phyloP scores from a whole-genome alignment of 331 rosid genomes.

The Pyracantha coccinea region DNA sequence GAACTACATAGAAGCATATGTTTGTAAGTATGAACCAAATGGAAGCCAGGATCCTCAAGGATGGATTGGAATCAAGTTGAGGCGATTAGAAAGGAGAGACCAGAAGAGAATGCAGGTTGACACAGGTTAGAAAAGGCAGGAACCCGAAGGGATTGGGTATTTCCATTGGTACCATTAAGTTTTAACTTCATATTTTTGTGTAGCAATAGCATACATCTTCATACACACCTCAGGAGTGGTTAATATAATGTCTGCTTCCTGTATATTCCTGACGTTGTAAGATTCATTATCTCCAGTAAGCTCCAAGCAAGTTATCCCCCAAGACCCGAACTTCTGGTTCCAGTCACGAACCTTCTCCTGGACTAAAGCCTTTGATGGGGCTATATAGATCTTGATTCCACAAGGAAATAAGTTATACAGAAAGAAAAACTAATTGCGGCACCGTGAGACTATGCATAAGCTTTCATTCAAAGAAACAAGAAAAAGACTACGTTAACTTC shows the following conservation, averaged over 20 bases:
- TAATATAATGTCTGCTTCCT: slow-evolving; percentile 84
- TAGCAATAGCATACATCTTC: not conserved
- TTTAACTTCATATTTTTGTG: not conserved
- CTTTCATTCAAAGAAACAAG: not conserved
- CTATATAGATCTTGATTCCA: slow-evolving; percentile 65
- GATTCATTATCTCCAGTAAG: slow-evolving; percentile 86
- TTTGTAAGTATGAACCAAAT: not conserved
- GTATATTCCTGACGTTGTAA: slow-evolving; percentile 61
- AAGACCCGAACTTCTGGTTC: slow-evolving; percentile 71
- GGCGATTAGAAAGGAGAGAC: not conserved
- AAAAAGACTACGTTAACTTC: slow-evolving; percentile 4
- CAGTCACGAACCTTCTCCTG: slow-evolving; percentile 96
- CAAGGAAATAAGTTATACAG: slow-evolving; percentile 17
- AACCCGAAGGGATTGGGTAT: not conserved
- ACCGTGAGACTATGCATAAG: not conserved
- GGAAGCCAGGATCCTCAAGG: not conserved
- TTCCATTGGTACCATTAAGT: not conserved
- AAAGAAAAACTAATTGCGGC: slow-evolving; percentile 13
- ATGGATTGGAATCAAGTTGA: not conserved
- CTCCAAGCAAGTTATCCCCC: slow-evolving; percentile 82
- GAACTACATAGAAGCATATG: not conserved
- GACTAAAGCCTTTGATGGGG: slow-evolving; percentile 96
- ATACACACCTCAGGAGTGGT: slow-evolving; percentile 92
- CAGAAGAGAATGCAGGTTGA: not conserved
- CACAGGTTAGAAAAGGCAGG: not conserved